A percentile compares a stretch with the other conserved stretches of the same genome.
These are phyloP conservation scores for Bonia amplexicaulis DNA, from an alignment of 176 grass and related monocot genomes.

Conservation along the genomic window DNA sequence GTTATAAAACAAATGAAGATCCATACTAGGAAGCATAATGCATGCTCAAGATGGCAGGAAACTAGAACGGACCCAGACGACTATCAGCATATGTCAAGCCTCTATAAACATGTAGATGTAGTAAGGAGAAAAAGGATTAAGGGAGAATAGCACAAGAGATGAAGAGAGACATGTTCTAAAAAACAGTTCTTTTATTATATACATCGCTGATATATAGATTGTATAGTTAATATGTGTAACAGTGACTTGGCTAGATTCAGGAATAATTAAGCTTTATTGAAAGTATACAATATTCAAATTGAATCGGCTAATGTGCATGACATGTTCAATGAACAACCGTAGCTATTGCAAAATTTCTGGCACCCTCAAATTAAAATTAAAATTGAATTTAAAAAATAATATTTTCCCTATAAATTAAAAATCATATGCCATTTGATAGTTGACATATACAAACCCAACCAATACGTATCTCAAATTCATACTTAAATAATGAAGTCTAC, in stretches of 20 bases:
- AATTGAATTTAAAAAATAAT: not conserved
- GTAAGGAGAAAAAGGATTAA: not conserved
- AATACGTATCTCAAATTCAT: not conserved
- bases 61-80: not conserved
- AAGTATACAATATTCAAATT: not conserved
- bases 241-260: not conserved
- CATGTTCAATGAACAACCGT: not conserved
- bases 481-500: not conserved
- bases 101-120: not conserved
- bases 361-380: not conserved
- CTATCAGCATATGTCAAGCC: not conserved
- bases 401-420: not conserved
- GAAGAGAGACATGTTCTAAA: not conserved
- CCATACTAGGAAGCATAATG: not conserved
- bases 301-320: not conserved
- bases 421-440: not conserved
- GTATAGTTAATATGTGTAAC: not conserved
- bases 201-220: not conserved
- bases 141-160: not conserved
- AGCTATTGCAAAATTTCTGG: not conserved
- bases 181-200: not conserved
- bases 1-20: not conserved
- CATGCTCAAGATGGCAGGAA: not conserved
- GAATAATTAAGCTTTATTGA: not conserved
- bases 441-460: not conserved